Percentiles rank a stretch among this genome's conserved stretches.
phyloP scores from a whole-genome alignment of 108 stramenopile species.

The Cyclotella kingstonii region DNA sequence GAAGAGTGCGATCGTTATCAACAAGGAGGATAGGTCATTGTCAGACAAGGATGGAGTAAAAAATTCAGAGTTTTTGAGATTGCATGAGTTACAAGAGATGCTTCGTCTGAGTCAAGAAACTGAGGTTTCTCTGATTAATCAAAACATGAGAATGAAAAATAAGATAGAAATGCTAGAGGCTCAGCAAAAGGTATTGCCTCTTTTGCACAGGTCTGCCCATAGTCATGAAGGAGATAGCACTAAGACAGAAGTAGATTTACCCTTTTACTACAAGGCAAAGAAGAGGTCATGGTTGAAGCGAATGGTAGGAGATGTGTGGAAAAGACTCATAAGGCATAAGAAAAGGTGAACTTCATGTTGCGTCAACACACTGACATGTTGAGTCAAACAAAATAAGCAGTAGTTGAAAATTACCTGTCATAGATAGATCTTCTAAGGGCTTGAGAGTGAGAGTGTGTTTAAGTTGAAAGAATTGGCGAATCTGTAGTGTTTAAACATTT shows the following conservation, averaged over 20 bases:
- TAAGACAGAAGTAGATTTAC: slow-evolving; percentile 11
- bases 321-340: slow-evolving; percentile 23
- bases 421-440: no score
- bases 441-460: no score
- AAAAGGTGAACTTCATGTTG: no score
- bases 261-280: slow-evolving; percentile 38
- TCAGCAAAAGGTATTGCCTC: slow-evolving; percentile 2
- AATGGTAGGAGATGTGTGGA: slow-evolving; percentile 28
- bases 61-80: not conserved
- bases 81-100: slow-evolving; percentile 26
- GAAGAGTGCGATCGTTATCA: slow-evolving; percentile 5
- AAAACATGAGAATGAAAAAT: slow-evolving; percentile 40
- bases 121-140: slow-evolving; percentile 35
- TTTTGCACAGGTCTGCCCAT: not conserved
- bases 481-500: no score
- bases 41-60: not conserved
- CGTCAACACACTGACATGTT: no score
- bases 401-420: no score
- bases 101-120: slow-evolving; percentile 32
- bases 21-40: not conserved
- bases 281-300: slow-evolving; percentile 17
- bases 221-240: not conserved
- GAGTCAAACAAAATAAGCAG: no score
- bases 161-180: slow-evolving; percentile 25
- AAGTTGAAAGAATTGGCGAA: no score